Conservation (phyloP, 441 rosid genomes). For the Manihot esculenta region DNA sequence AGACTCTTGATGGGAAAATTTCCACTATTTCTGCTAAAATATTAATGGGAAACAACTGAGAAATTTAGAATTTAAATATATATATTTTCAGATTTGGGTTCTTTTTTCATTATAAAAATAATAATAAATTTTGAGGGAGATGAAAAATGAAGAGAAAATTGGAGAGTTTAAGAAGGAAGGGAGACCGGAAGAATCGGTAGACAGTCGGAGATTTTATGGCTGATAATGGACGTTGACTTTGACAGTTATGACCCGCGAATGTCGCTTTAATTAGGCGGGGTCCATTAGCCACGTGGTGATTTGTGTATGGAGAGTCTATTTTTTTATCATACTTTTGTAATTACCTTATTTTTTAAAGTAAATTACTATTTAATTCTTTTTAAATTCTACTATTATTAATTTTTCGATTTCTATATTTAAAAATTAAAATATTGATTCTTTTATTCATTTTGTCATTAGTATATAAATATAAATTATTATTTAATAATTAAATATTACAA, state of each 20-base stretch:
- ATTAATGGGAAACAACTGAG: not conserved
- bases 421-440: too few species aligned
- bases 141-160: not conserved
- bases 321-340: too few species aligned
- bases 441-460: too few species aligned
- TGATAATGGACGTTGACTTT: conserved; percentile 11
- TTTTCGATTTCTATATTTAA: too few species aligned
- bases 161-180: not conserved
- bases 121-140: conserved; percentile 16
- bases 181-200: conserved; percentile 39
- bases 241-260: not conserved
- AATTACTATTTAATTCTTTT: too few species aligned
- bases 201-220: conserved; percentile 10
- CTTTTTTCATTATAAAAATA: too few species aligned
- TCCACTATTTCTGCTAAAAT: not conserved
- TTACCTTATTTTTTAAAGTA: too few species aligned
- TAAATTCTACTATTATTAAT: too few species aligned
- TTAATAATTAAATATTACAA: too few species aligned
- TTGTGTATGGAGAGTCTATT: too few species aligned
- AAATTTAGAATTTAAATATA: too few species aligned
- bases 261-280: not conserved
- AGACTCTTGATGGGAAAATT: not conserved
- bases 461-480: too few species aligned
- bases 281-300: not conserved
- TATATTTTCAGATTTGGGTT: not conserved